Evolutionary conservation across 2,329 filamentous ascomycete genomes (phyloP), one percentile per base, ranked within the genome.

Genomic region (Sclerotinia borealis): DNA sequence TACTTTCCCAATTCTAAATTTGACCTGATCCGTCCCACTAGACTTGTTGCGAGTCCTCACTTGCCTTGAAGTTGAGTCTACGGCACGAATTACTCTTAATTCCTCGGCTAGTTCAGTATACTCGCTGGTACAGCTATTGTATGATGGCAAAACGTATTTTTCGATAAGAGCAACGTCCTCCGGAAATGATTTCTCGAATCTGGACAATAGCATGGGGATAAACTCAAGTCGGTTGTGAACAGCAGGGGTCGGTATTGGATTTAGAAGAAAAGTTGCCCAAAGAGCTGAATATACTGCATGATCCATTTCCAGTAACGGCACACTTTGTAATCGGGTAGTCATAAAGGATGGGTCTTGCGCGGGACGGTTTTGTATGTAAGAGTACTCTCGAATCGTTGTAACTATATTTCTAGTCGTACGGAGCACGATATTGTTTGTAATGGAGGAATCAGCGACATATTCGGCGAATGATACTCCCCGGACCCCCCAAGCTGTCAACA

Each of bases 391-490:
- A 50, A 92, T 79, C 1, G 90, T 90, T 51, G 86, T 86, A 70
- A 90, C 82, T 68, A 98, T 93, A 75, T 96, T 97, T 69, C 88
- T 86, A 17, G 88, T 87, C 11, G 89, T 90, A 60, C 92, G 86
- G 69, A 90, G 80, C 9, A 92, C 85, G 68, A 96, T 85, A 62
- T 88, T 83, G 3, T 84, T 78, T 1, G 85, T 84, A 41, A 34
- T 25, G 0, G 81, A 78, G 1, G 90, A 87, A 11, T 89, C 84
- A 4, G 80, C 79, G 25, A 96, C 79, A 68, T 89, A 88, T 77
- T 79, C 65, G 69, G 73, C 65, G 76, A 73, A 64, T 76, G 72
- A 71, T 79, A 71, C 74, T 77, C 80, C 62, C 76, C 78, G 63
- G 79, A 77, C 64, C 31, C 71, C 75, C 68, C 65, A 76, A 50